A percentile compares a stretch with the other conserved stretches of the same genome.
These are phyloP conservation scores for Herpetomonas samuelpessoai DNA, from an alignment of 208 protist genomes.

Conservation along the genomic window DNA sequence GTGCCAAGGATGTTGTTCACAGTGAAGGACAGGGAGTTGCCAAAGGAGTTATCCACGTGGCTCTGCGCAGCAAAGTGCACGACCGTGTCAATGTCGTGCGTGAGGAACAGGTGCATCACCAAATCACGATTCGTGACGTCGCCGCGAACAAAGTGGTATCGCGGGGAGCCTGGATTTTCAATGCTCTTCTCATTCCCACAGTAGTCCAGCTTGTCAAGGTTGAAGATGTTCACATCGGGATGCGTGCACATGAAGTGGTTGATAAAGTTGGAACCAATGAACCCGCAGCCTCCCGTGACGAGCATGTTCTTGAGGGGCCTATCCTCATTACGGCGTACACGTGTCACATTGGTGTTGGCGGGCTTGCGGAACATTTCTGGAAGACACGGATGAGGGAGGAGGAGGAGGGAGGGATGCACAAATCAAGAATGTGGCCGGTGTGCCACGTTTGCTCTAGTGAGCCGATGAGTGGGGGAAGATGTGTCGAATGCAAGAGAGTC, in stretches of 20 bases:
- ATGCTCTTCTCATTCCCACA: conserved; percentile 70
- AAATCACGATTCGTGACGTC: conserved; percentile 73
- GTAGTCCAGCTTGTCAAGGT: conserved; percentile 92
- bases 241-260: conserved; percentile 64
- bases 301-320: conserved; percentile 42
- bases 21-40: conserved; percentile 91
- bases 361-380: not conserved
- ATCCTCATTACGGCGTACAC: conserved; percentile 13
- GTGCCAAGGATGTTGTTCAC: conserved; percentile 94
- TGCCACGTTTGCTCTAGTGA: too few species aligned
- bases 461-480: too few species aligned
- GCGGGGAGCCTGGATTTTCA: conserved; percentile 16
- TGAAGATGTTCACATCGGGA: conserved; percentile 61
- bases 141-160: conserved; percentile 86
- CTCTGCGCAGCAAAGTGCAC: conserved; percentile 94
- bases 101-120: conserved; percentile 57
- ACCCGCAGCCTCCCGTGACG: conserved; percentile 80
- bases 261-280: conserved; percentile 83
- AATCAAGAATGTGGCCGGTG: too few species aligned
- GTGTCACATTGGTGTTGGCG: not conserved
- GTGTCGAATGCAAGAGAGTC: too few species aligned
- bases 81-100: conserved; percentile 90
- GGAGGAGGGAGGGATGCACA: too few species aligned
- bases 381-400: too few species aligned
- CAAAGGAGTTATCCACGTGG: conserved; percentile 94